Base-by-base conservation (phyloP, 495 filamentous ascomycete genomes). In the Penicillium longicatenatum region DNA sequence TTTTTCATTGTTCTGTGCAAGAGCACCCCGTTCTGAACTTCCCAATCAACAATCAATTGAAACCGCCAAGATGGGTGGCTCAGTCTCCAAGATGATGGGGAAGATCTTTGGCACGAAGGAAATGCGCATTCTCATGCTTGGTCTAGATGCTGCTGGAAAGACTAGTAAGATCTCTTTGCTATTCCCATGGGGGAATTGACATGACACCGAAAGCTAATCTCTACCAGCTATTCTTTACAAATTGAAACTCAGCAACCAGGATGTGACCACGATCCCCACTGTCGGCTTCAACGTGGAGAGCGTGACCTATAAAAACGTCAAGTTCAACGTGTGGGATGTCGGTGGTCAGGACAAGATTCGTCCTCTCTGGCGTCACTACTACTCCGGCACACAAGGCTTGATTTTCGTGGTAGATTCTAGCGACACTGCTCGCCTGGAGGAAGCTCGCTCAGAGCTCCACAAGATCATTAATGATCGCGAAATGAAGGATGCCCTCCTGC, bases 291-390 rank as follows among this genome's bases (percentile, higher is more conserved):
- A 98, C 79, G 94, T 98, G 69, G 94, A 98, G 80, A 96, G 91
- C n/a, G 91, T 98, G 56, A 95, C 92, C 50, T 96, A 96, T 78
- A 97, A 96, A 82, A 98, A 98, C 70, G 91, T 96, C 71, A 96
- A 97, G 73, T 98, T 98, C 82, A 97, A 97, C 66, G 92, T 98
- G 55, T 98, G 94, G 94, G 94, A 98, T 80, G 94, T 98, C 31
- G 94, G 94, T 73, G 94, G 94, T 64, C 94, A 98, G 82, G 94
- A 98, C 84, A 98, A 98, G 86, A 98, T 98, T 64, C 84, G 94
- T 50, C 94, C 94, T 46, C 77, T 98, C 45, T 98, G 94, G 94
- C 86, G 94, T 76, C 94, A 98, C 78, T 98, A 98, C 81, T 98
- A 96, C 69, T 95, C 91, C 64, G 93, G 92, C 52, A 98, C 94